Conservation (phyloP, 1,284 basidiomycete genomes). For the Tylopilus sp. region DNA sequence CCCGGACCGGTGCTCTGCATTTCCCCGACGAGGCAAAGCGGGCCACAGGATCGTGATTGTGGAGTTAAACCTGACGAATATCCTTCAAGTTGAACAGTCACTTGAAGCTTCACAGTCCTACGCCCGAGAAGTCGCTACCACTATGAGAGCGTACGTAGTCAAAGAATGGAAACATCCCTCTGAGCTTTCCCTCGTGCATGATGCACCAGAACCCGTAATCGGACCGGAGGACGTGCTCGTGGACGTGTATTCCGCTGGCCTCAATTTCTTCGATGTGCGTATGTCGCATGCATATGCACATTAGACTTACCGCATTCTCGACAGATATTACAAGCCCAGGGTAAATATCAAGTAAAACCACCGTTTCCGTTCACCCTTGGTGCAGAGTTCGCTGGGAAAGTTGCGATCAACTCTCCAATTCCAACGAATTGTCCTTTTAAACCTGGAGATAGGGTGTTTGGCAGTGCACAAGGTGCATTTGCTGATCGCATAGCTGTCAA, state of each 20-base stretch:
- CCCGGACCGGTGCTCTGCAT: neutral
- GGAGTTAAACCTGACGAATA: neutral
- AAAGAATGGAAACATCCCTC: constrained; percentile 73
- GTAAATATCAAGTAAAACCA: constrained; percentile 84
- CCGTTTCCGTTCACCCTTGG: constrained; percentile 83
- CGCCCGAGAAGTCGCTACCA: constrained; percentile 46
- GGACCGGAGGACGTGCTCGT: constrained; percentile 68
- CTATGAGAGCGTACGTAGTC: constrained; percentile 81
- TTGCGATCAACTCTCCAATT: constrained; percentile 74
- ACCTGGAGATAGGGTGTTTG: constrained; percentile 88
- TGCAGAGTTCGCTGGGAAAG: constrained; percentile 82
- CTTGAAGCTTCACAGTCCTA: neutral
- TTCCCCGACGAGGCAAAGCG: no score
- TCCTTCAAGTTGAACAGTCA: neutral
- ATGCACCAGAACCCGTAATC: constrained; percentile 62
- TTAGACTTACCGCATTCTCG: neutral
- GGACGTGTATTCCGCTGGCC: constrained; percentile 75
- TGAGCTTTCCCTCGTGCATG: constrained; percentile 54
- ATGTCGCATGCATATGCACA: neutral
- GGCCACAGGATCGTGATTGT: neutral
- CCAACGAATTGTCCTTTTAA: constrained; percentile 80
- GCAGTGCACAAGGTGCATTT: constrained; percentile 78
- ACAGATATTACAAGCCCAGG: constrained; percentile 82
- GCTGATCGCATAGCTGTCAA: constrained; percentile 68
- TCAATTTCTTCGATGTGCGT: constrained; percentile 80